These are phyloP conservation scores for Amanita thiersii DNA, from an alignment of 768 basidiomycete species.

Conservation along the genomic window DNA sequence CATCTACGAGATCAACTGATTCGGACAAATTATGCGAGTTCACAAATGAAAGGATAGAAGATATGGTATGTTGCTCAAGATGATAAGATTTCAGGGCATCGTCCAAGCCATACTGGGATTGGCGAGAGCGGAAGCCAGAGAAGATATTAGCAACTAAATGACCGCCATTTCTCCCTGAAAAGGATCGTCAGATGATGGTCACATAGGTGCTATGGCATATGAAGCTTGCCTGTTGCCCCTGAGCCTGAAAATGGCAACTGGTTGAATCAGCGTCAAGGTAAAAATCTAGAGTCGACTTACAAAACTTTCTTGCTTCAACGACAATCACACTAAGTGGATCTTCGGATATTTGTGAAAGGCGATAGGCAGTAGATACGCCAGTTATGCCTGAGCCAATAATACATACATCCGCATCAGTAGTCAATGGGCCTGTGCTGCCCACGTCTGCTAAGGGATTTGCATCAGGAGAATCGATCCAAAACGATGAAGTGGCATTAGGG, in stretches of 20 bases:
- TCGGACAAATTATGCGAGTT: slow-evolving; percentile 30
- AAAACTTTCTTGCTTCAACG: slow-evolving; percentile 81
- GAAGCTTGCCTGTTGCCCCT: slow-evolving; percentile 59
- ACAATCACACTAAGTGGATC: slow-evolving; percentile 43
- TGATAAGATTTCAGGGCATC: slow-evolving; percentile 47
- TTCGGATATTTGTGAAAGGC: slow-evolving; percentile 36
- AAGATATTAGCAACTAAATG: slow-evolving; percentile 54
- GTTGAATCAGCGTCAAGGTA: not conserved
- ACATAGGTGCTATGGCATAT: too few species aligned
- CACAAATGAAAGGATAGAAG: slow-evolving; percentile 42
- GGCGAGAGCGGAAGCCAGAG: slow-evolving; percentile 31
- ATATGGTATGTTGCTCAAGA: slow-evolving; percentile 51
- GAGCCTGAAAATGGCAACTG: slow-evolving; percentile 35
- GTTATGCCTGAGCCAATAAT: slow-evolving; percentile 59
- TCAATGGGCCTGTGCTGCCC: slow-evolving; percentile 58
- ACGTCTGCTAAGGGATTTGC: slow-evolving; percentile 61
- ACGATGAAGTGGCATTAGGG: slow-evolving; percentile 58
- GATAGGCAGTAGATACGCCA: slow-evolving; percentile 48
- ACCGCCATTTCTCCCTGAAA: slow-evolving; percentile 68
- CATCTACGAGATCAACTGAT: slow-evolving; percentile 55
- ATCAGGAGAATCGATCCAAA: slow-evolving; percentile 57
- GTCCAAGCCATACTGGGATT: slow-evolving; percentile 33
- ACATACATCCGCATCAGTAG: slow-evolving; percentile 57
- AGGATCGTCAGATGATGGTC: not conserved
- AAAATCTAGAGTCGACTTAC: slow-evolving; percentile 34